Percentiles rank a stretch among this genome's conserved stretches.
Conservation (phyloP, 768 basidiomycete genomes). For the Amanita fuliginea region DNA sequence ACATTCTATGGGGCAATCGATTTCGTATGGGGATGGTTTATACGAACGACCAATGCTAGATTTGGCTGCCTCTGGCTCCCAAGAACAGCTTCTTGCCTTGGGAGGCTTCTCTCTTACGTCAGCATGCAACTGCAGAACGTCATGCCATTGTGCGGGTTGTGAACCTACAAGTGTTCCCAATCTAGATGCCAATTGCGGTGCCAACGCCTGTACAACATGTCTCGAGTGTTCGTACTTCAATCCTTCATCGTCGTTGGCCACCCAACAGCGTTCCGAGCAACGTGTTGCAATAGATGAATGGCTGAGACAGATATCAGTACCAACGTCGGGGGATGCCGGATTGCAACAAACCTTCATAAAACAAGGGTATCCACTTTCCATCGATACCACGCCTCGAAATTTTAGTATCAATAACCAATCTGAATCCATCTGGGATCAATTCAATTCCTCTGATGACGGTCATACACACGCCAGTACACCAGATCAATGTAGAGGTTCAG, state of each 20-base stretch:
- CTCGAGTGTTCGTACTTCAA: slow-evolving; percentile 51
- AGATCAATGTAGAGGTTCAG: background rate
- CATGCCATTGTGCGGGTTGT: slow-evolving; percentile 57
- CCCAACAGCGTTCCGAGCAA: slow-evolving; percentile 28
- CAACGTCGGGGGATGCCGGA: background rate
- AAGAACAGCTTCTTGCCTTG: slow-evolving; percentile 9
- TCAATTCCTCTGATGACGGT: slow-evolving; percentile 2
- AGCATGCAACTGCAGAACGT: slow-evolving; percentile 50
- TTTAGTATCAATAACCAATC: background rate
- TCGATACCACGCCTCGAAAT: background rate
- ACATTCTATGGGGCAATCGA: slow-evolving; percentile 13
- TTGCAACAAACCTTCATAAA: background rate
- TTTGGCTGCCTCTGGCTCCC: slow-evolving; percentile 16
- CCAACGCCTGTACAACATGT: slow-evolving; percentile 32
- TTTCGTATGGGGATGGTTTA: slow-evolving; percentile 15
- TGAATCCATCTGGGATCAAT: background rate
- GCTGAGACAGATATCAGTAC: slow-evolving; percentile 39
- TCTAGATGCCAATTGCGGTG: slow-evolving; percentile 24
- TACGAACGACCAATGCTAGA: slow-evolving; percentile 21
- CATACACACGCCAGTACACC: slow-evolving; percentile 5
- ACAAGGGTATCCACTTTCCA: background rate
- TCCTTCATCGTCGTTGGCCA: slow-evolving; percentile 25
- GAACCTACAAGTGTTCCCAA: slow-evolving; percentile 25
- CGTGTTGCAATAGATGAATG: slow-evolving; percentile 49
- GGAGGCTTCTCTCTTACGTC: slow-evolving; percentile 19